phyloP scores from a whole-genome alignment of 1,284 basidiomycete genomes.

The Neotropicomus parvogracilis region DNA sequence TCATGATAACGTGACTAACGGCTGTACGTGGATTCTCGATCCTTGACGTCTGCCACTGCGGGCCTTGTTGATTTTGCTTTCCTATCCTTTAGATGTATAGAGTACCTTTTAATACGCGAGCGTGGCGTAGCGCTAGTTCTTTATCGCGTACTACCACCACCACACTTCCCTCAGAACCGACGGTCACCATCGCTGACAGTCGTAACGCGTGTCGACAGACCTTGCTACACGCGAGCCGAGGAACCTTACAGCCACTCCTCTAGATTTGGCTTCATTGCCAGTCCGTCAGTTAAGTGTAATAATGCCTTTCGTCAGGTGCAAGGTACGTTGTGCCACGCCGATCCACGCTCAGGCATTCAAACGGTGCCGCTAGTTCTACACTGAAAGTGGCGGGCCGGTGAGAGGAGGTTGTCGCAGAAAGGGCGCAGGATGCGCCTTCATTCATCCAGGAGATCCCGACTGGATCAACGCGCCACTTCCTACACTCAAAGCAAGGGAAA shows the following conservation, averaged over 20 bases:
- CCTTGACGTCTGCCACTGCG: too few species aligned
- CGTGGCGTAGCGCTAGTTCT: background rate
- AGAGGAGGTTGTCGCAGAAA: constrained; percentile 22
- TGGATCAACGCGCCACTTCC: constrained; percentile 21
- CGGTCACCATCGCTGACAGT: background rate
- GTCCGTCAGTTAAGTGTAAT: constrained; percentile 12
- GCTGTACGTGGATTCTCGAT: constrained; percentile 15
- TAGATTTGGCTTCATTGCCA: background rate
- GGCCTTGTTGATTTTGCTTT: too few species aligned
- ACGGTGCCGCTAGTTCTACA: constrained; percentile 22
- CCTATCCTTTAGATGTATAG: constrained; percentile 13
- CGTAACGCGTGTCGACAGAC: constrained; percentile 2
- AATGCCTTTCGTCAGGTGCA: constrained; percentile 29
- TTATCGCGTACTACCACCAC: constrained; percentile 3
- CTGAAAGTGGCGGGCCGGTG: constrained; percentile 24
- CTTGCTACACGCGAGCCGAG: background rate
- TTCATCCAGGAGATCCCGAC: constrained; percentile 27
- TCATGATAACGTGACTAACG: constrained; percentile 24
- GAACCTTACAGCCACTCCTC: background rate
- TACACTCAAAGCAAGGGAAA: constrained; percentile 13
- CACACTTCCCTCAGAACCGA: background rate
- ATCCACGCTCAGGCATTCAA: constrained; percentile 10
- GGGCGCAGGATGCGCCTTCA: constrained; percentile 19
- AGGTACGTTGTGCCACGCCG: constrained; percentile 19
- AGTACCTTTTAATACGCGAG: background rate